These are phyloP conservation scores for Pleurotus pulmonarius DNA, from an alignment of 768 basidiomycete genomes.

Conservation along the genomic window DNA sequence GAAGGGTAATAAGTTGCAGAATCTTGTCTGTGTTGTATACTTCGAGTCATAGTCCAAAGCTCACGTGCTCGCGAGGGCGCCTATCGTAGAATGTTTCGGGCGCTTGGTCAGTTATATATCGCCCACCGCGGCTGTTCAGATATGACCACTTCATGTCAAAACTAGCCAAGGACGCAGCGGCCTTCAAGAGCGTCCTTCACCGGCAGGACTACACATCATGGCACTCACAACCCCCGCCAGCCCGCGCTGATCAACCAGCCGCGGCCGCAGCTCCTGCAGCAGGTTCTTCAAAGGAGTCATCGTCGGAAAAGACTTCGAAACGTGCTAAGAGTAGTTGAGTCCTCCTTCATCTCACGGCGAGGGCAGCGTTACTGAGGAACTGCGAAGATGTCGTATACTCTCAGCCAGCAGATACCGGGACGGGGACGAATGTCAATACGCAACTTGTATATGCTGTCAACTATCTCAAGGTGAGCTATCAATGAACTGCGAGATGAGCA, in stretches of 20 bases:
- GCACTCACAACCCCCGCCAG: conserved; percentile 45
- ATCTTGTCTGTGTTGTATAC: too few species aligned
- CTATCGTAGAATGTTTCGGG: too few species aligned
- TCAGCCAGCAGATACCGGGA: conserved; percentile 83
- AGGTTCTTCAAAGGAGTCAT: conserved; percentile 49
- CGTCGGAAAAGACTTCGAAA: conserved; percentile 60
- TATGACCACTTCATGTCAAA: conserved; percentile 46
- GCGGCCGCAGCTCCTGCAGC: conserved; percentile 20
- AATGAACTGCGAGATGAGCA: neutral
- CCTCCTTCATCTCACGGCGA: too few species aligned
- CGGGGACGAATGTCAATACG: conserved; percentile 79
- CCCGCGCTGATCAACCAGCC: conserved; percentile 13
- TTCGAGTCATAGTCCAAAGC: too few species aligned
- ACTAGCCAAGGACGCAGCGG: conserved; percentile 65
- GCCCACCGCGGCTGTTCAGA: too few species aligned
- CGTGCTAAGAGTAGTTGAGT: too few species aligned
- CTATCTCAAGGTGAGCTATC: conserved; percentile 62
- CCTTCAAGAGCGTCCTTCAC: conserved; percentile 63
- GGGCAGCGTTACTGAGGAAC: too few species aligned
- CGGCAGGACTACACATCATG: conserved; percentile 71
- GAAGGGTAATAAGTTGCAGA: too few species aligned
- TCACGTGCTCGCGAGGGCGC: too few species aligned
- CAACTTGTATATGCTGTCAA: conserved; percentile 84
- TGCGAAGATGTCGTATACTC: conserved; percentile 57
- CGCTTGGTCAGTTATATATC: too few species aligned